These are phyloP conservation scores for Lipomyces kockii DNA, from an alignment of 805 yeast species.

Conservation along the genomic window DNA sequence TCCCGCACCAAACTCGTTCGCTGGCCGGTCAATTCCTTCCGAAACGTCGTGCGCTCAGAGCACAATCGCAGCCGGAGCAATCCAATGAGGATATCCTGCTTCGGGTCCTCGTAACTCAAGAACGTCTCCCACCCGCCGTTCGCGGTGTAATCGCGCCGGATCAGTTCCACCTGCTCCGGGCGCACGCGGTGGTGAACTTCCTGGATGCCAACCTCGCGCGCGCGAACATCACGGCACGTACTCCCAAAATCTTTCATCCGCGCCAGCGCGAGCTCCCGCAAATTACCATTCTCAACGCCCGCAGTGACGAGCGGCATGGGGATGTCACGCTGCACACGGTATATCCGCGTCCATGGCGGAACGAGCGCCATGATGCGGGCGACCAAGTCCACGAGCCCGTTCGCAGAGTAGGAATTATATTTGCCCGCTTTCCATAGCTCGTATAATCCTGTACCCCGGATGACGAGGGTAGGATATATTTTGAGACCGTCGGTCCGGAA, in stretches of 20 bases:
- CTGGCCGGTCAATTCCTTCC: conserved; percentile 83
- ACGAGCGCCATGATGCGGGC: conserved; percentile 95
- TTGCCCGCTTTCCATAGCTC: conserved; percentile 97
- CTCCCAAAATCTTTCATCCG: conserved; percentile 99
- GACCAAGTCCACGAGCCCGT: conserved; percentile 89
- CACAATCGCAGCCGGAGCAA: conserved; percentile 86
- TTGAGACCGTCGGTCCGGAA: conserved; percentile 97
- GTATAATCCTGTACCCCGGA: conserved; percentile 95
- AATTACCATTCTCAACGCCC: conserved; percentile 97
- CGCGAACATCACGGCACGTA: conserved; percentile 91
- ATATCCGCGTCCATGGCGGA: conserved; percentile 99
- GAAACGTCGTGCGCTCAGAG: conserved; percentile 82
- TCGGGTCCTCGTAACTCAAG: conserved; percentile 93
- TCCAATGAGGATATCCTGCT: conserved; percentile 93
- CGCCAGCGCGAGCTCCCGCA: conserved; percentile 92
- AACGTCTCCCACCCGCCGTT: conserved; percentile 99
- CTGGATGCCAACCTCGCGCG: conserved; percentile 98
- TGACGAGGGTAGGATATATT: conserved; percentile 93
- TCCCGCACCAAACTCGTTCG: conserved; percentile 96
- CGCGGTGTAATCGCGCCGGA: conserved; percentile 94
- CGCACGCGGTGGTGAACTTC: conserved; percentile 96
- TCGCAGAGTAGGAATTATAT: conserved; percentile 92
- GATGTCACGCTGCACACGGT: conserved; percentile 97
- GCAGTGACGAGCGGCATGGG: conserved; percentile 98
- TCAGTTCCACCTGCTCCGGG: conserved; percentile 95